phyloP scores from a whole-genome alignment of 495 filamentous ascomycete species.

The Talaromyces thailandensis region DNA sequence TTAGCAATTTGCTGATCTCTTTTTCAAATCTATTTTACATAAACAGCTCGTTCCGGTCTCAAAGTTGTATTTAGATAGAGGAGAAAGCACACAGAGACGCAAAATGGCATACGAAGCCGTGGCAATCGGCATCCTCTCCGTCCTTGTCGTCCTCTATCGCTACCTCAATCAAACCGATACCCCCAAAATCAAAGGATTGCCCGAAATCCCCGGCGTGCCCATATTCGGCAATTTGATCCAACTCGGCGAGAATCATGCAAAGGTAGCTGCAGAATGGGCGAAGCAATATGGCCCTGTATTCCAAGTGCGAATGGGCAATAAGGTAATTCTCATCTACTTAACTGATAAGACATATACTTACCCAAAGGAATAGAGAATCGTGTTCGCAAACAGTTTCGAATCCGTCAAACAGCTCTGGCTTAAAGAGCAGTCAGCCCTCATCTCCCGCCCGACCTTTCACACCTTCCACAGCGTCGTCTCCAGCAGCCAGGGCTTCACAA shows the following conservation, averaged over 20 bases:
- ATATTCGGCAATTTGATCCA: slow-evolving; percentile 56
- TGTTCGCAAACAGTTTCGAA: slow-evolving; percentile 63
- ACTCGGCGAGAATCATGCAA: slow-evolving; percentile 47
- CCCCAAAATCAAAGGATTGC: slow-evolving; percentile 54
- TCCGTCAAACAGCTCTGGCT: slow-evolving; percentile 62
- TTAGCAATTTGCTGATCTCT: background rate
- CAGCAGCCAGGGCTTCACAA: slow-evolving; percentile 60
- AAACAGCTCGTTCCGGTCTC: background rate
- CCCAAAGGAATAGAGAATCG: slow-evolving; percentile 40
- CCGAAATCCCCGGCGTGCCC: slow-evolving; percentile 54
- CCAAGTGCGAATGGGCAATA: slow-evolving; percentile 58
- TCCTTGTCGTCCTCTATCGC: slow-evolving; percentile 42
- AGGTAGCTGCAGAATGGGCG: slow-evolving; percentile 42
- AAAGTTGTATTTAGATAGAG: background rate
- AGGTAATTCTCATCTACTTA: slow-evolving; percentile 19
- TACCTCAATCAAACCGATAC: slow-evolving; percentile 49
- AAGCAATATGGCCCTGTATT: slow-evolving; percentile 59
- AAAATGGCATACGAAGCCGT: slow-evolving; percentile 19
- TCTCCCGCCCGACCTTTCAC: slow-evolving; percentile 60
- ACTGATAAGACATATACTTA: background rate
- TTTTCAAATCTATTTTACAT: background rate
- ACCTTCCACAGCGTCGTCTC: slow-evolving; percentile 67
- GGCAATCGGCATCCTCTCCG: slow-evolving; percentile 30
- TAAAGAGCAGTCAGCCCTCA: slow-evolving; percentile 60
- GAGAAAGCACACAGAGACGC: background rate